These are phyloP conservation scores for Areca catechu DNA, from an alignment of 176 grass and related monocot genomes.

Conservation along the genomic window DNA sequence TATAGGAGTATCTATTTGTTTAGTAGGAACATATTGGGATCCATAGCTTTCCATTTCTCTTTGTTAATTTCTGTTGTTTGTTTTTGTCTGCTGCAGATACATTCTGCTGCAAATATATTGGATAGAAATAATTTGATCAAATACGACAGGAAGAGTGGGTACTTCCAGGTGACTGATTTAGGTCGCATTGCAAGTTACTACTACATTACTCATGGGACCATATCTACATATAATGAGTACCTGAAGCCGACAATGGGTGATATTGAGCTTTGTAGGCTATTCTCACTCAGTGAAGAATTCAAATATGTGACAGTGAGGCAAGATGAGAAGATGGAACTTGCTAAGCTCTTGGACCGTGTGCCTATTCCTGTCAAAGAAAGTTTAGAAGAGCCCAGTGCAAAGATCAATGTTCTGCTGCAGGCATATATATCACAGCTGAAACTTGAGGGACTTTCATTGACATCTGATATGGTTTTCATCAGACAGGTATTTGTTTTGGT, in stretches of 20 bases:
- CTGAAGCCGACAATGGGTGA: slow-evolving; percentile 95
- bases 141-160: slow-evolving; percentile 93
- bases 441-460: slow-evolving; percentile 82
- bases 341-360: slow-evolving; percentile 83
- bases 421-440: slow-evolving; percentile 87
- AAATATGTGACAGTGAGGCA: slow-evolving; percentile 83
- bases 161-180: slow-evolving; percentile 86
- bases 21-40: not conserved
- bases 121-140: slow-evolving; percentile 94
- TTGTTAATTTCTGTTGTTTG: slow-evolving; percentile 2
- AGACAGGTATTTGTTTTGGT: slow-evolving; percentile 47
- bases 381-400: slow-evolving; percentile 91
- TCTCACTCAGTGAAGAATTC: slow-evolving; percentile 95
- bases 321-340: slow-evolving; percentile 97
- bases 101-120: slow-evolving; percentile 86
- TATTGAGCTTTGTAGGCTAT: slow-evolving; percentile 78
- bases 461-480: slow-evolving; percentile 92
- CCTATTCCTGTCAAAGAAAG: slow-evolving; percentile 99
- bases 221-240: slow-evolving; percentile 89
- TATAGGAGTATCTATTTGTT: not conserved
- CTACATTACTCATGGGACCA: slow-evolving; percentile 89
- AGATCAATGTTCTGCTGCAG: slow-evolving; percentile 95
- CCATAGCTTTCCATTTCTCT: not conserved
- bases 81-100: slow-evolving; percentile 53
- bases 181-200: slow-evolving; percentile 95